Base-by-base conservation (phyloP, 352 stramenopile species). In the Phytophthora foliorum region DNA sequence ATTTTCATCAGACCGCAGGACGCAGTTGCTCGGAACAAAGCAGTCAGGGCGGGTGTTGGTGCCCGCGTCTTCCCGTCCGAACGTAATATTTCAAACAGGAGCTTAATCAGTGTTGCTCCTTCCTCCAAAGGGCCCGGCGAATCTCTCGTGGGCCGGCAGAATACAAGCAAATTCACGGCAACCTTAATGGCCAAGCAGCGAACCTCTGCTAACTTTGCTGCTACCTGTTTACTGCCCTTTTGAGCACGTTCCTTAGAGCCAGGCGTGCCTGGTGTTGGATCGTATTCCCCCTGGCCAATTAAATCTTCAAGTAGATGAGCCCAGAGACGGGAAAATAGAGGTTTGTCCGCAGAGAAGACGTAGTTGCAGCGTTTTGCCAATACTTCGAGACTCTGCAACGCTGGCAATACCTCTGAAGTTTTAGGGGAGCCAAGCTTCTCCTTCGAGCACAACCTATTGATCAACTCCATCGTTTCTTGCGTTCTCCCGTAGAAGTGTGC, bases 1-100 rank as follows among this genome's bases (percentile, higher is more conserved):
- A 95, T 38, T 45, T 92, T 92, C 6, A 96, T 64, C 36, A 95
- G 58, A 27, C 76, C 75, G 31, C 69, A 85, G 2, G 86, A 75
- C 11, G 88, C 88, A 13, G 71, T 67, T 2, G 66, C 45, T 34
- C 89, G 83, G 24, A 88, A 91, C 39, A 77, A 82, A 39, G 67
- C 69, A 16, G 84, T 65, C 22, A 87, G 53, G 1, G 69, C 61
- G 3, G 75, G 68, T 8, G 71, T 81, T 2, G 78, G 75, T 1
- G 57, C 77, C 72, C 76, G 90, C 24, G 65, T 69, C 29, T 74
- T 81, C 17, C 86, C 84, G 49, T 91, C 82, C 0, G 79, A 89
- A 2, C 80, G 82, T 34, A 96, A 69, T 19, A 94, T 25, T 7
- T 75, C 79, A 68, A 94, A 87, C 50, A 94, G 45, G 7, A 90